phyloP scores from a whole-genome alignment of 495 filamentous ascomycete genomes.

The Penicillium canescens region DNA sequence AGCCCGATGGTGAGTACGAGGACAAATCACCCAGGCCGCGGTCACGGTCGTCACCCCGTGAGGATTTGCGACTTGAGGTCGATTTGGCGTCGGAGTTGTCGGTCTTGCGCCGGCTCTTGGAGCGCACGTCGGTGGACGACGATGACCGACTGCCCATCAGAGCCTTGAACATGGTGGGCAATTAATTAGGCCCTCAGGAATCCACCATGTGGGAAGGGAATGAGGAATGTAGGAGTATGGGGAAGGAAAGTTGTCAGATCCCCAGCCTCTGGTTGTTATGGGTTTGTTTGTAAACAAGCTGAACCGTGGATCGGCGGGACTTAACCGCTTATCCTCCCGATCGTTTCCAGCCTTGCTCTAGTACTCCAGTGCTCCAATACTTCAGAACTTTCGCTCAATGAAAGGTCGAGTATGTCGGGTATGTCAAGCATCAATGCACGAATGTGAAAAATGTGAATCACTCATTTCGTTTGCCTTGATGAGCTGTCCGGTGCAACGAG shows the following conservation, averaged over 20 bases:
- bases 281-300: slow-evolving; percentile 41
- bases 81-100: slow-evolving; percentile 32
- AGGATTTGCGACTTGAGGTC: slow-evolving; percentile 43
- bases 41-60: slow-evolving; percentile 58
- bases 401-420: background rate
- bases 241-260: background rate
- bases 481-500: slow-evolving; percentile 15
- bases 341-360: too few relatives aligned
- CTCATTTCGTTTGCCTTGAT: background rate
- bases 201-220: slow-evolving; percentile 32
- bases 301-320: slow-evolving; percentile 41
- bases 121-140: slow-evolving; percentile 34
- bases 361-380: too few relatives aligned
- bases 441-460: slow-evolving; percentile 15
- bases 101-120: slow-evolving; percentile 37
- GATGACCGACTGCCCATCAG: slow-evolving; percentile 44
- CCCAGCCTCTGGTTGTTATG: slow-evolving; percentile 20
- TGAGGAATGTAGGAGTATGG: slow-evolving; percentile 20
- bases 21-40: slow-evolving; percentile 45
- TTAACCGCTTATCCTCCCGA: background rate
- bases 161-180: slow-evolving; percentile 49
- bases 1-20: slow-evolving; percentile 36
- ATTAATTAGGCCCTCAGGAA: slow-evolving; percentile 25
- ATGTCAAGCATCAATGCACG: background rate
- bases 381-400: background rate